Percentiles rank a stretch among this genome's conserved stretches.
These are phyloP conservation scores for Friedmanniomyces simplex DNA, from an alignment of 495 filamentous ascomycete species.

Conservation along the genomic window DNA sequence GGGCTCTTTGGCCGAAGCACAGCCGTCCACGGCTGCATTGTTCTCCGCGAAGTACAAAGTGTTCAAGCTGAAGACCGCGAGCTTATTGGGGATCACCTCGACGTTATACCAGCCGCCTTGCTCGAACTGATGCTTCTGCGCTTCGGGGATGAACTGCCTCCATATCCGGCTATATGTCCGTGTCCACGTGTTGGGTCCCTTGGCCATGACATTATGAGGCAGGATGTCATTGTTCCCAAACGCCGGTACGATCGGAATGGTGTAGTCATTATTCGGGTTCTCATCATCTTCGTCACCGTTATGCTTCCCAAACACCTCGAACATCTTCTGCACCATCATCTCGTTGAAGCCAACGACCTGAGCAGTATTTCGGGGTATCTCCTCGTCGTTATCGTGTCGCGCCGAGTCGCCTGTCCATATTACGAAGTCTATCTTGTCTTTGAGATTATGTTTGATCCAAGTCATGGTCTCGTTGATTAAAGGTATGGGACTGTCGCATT, in stretches of 20 bases:
- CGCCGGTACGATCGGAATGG: conserved; percentile 76
- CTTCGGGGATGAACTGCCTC: conserved; percentile 81
- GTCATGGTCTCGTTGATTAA: conserved; percentile 83
- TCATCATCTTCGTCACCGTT: conserved; percentile 34
- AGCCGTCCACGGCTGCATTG: conserved; percentile 88
- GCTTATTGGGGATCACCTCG: conserved; percentile 77
- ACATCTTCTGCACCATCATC: conserved; percentile 64
- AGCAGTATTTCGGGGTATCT: conserved; percentile 58
- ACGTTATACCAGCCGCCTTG: conserved; percentile 88
- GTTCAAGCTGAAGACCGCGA: conserved; percentile 91
- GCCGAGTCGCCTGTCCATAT: conserved; percentile 97
- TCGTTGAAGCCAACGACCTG: conserved; percentile 70
- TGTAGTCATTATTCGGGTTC: conserved; percentile 46
- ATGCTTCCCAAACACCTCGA: conserved; percentile 54
- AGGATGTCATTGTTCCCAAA: conserved; percentile 97
- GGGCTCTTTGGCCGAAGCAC: conserved; percentile 61
- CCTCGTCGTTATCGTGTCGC: conserved; percentile 86
- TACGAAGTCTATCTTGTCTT: conserved; percentile 82
- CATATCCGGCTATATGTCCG: conserved; percentile 63
- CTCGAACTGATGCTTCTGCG: conserved; percentile 82
- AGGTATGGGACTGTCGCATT: conserved; percentile 73
- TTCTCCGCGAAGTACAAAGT: conserved; percentile 92
- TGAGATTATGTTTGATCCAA: conserved; percentile 81
- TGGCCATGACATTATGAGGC: conserved; percentile 85
- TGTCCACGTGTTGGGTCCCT: conserved; percentile 79